Percentiles rank a stretch among this genome's conserved stretches.
Evolutionary conservation across 306 rosid species (phyloP).

Genomic region (Glycine tomentella): DNA sequence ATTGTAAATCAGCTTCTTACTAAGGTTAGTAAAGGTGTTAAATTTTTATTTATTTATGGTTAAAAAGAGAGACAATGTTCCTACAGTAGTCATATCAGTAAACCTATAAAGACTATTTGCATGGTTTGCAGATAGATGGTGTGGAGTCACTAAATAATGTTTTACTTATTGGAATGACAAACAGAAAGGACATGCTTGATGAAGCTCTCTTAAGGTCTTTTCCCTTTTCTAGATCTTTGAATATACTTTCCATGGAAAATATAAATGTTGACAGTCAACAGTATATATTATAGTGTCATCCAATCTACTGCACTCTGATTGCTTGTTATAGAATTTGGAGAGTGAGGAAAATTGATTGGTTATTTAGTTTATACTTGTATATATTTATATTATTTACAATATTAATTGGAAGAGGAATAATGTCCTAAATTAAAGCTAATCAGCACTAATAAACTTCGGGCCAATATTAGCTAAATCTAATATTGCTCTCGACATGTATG

Average conservation of each 20-base stretch:
- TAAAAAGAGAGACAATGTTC: constrained; percentile 7
- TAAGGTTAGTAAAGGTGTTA: constrained; percentile 66
- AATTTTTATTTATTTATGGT: not conserved
- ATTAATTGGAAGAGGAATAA: constrained; percentile 20
- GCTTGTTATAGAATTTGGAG: constrained; percentile 25
- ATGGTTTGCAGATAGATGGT: constrained; percentile 90
- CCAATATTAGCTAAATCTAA: not conserved
- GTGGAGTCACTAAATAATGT: constrained; percentile 98
- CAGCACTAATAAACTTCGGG: not conserved
- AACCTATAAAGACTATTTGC: constrained; percentile 39
- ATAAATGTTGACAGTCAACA: constrained; percentile 45
- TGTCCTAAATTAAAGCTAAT: constrained; percentile 23
- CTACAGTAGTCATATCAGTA: constrained; percentile 27
- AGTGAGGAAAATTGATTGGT: constrained; percentile 20
- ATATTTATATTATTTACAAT: not conserved
- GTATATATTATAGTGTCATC: constrained; percentile 27
- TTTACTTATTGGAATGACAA: constrained; percentile 99
- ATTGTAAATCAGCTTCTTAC: constrained; percentile 99
- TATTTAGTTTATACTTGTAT: not conserved
- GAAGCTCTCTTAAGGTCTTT: constrained; percentile 93
- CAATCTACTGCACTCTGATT: constrained; percentile 34
- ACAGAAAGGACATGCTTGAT: constrained; percentile 98
- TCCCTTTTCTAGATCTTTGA: constrained; percentile 31
- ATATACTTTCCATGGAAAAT: constrained; percentile 30
- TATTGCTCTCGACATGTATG: not conserved